These are phyloP conservation scores for Cucurbita pepo DNA, from an alignment of 306 rosid species.

Conservation along the genomic window DNA sequence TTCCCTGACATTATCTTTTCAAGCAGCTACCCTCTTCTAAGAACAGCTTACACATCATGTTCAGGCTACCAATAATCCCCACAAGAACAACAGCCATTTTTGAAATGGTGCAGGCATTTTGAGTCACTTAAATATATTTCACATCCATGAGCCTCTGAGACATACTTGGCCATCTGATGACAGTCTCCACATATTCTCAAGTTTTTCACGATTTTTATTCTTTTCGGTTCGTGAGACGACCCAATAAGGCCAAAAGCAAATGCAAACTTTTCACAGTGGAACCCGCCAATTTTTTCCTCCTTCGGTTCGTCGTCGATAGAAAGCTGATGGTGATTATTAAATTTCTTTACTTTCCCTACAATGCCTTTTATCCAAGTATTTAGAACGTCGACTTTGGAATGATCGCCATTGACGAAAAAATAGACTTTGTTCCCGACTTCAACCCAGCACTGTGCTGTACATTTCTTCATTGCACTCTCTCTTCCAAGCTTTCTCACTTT, in stretches of 20 bases:
- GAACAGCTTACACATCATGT: background rate
- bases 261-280: conserved; percentile 73
- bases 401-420: conserved; percentile 45
- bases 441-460: conserved; percentile 67
- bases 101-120: conserved; percentile 65
- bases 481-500: conserved; percentile 34
- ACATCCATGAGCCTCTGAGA: conserved; percentile 52
- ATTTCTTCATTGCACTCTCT: conserved; percentile 29
- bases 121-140: conserved; percentile 61
- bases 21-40: background rate
- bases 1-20: background rate
- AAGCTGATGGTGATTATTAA: conserved; percentile 22
- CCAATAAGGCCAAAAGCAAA: conserved; percentile 59
- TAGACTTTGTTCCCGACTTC: conserved; percentile 38
- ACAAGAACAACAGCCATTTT: conserved; percentile 79
- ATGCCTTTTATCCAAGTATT: conserved; percentile 41
- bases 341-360: conserved; percentile 27
- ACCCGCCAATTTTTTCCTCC: conserved; percentile 26
- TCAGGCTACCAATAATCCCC: conserved; percentile 64
- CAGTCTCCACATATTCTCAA: conserved; percentile 71
- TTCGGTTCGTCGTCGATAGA: conserved; percentile 67
- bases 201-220: conserved; percentile 53
- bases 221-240: conserved; percentile 22
- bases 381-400: conserved; percentile 28
- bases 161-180: conserved; percentile 61